A percentile compares a stretch with the other conserved stretches of the same genome.
Conservation (phyloP, 176 grass and related monocot species). For the Alloteropsis semialata region DNA sequence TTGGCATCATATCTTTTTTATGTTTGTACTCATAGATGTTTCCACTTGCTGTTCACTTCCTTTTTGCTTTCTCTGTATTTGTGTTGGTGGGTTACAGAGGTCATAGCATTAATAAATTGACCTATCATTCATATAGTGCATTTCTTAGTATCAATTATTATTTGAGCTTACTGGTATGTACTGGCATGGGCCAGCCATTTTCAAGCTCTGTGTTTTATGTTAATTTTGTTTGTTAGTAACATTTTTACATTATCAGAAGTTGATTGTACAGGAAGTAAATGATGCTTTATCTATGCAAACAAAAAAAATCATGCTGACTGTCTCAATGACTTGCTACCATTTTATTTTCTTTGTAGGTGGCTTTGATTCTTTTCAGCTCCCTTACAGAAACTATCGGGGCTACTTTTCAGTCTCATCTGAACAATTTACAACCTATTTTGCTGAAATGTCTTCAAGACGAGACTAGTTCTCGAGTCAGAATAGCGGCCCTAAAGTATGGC, state of each 20-base stretch:
- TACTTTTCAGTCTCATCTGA: constrained; percentile 87
- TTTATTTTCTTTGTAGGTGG: constrained; percentile 59
- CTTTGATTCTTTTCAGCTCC: constrained; percentile 97
- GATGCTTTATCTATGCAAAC: constrained; percentile 1
- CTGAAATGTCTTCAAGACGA: constrained; percentile 93
- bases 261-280: constrained; percentile 4
- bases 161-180: background rate
- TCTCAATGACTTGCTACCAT: constrained; percentile 23
- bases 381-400: constrained; percentile 97
- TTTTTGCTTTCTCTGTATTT: too few relatives aligned
- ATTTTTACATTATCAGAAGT: background rate
- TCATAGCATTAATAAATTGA: too few relatives aligned
- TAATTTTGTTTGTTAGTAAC: background rate
- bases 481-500: constrained; percentile 89
- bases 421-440: constrained; percentile 81
- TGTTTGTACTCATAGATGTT: background rate
- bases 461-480: constrained; percentile 76
- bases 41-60: constrained; percentile 1
- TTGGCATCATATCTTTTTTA: background rate
- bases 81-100: too few relatives aligned
- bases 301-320: background rate
- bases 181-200: background rate
- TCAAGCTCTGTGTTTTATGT: background rate
- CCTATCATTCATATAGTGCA: background rate
- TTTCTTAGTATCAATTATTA: background rate